Percentiles rank a stretch among this genome's conserved stretches.
These are phyloP conservation scores for Moricandia moricandioides DNA, from an alignment of 345 rosid species.

Conservation along the genomic window DNA sequence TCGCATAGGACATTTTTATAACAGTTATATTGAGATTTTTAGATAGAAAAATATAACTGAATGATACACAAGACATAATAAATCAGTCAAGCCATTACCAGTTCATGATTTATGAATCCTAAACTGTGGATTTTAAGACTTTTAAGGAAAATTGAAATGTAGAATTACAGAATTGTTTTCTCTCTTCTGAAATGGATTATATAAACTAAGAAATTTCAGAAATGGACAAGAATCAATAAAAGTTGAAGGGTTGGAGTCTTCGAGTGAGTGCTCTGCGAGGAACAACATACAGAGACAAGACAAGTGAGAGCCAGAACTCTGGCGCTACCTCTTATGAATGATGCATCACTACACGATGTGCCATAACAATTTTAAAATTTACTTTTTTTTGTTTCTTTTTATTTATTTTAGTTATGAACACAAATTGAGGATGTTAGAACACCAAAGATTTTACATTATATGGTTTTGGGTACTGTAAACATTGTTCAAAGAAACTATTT, in stretches of 20 bases:
- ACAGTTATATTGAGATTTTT: not conserved
- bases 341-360: constrained; percentile 32
- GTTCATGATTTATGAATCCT: not conserved
- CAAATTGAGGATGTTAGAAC: constrained; percentile 1
- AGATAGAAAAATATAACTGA: not conserved
- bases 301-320: constrained; percentile 39
- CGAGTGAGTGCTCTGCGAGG: constrained; percentile 32
- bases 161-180: constrained; percentile 13
- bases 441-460: not conserved
- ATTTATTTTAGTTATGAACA: not conserved
- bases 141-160: not conserved
- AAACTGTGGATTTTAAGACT: constrained; percentile 11
- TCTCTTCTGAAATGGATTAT: not conserved
- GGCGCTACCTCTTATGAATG: constrained; percentile 33
- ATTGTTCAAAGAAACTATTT: not conserved
- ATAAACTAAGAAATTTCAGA: constrained; percentile 14
- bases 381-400: not conserved
- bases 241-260: constrained; percentile 25
- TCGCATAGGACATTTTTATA: not conserved
- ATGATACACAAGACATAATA: not conserved
- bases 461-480: constrained; percentile 10
- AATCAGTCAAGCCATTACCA: not conserved
- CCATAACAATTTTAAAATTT: not conserved
- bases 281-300: constrained; percentile 39
- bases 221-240: constrained; percentile 30